Evolutionary conservation across 345 rosid genomes (phyloP), one percentile per base, ranked within the genome.

Genomic region (Rhizophora mangle): DNA sequence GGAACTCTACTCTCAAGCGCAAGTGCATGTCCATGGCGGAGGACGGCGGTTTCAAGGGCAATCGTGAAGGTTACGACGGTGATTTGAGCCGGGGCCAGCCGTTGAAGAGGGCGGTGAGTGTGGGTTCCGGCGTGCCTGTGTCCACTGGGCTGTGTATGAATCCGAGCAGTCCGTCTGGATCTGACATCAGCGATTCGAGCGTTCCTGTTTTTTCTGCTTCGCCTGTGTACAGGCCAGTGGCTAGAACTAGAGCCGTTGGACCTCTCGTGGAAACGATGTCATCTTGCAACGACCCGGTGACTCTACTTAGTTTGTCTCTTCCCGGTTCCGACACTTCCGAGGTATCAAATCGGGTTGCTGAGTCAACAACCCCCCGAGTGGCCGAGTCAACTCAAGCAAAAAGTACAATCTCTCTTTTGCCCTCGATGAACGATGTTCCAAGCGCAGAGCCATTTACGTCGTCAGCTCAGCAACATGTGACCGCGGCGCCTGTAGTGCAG

Each of bases 141-240:
- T 76, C 78, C 7, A 86, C 83, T 3, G 97, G 88, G 30, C 79
- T 89, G 68, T 79, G 79, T 59, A 82, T 87, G 88, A 89, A 72
- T 62, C 96, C 93, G 3, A 85, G 87, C 2, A 90, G 96, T 47
- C 96, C 93, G 0, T 85, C 90, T 29, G 96, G 88, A 68, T 90
- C 96, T 74, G 93, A 90, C 77, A 82, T 83, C 70, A 90, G 93
- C 80, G 91, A 88, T 61, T 85, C 88, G 3, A 84, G 86, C 69
- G 75, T 69, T 0, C 91, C 84, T 16, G 86, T 83, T 6, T 68
- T 79, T 30, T 74, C 84, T 16, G 39, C 82, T 13, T 77, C 82
- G 9, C 79, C 76, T 34, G 77, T 80, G 57, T 82, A 71, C 73
- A 81, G 78, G 67, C 88, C 88, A n/a, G 77, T 83, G 34, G 75